phyloP scores from a whole-genome alignment of 257 asterid species.

The Prunella vulgaris region DNA sequence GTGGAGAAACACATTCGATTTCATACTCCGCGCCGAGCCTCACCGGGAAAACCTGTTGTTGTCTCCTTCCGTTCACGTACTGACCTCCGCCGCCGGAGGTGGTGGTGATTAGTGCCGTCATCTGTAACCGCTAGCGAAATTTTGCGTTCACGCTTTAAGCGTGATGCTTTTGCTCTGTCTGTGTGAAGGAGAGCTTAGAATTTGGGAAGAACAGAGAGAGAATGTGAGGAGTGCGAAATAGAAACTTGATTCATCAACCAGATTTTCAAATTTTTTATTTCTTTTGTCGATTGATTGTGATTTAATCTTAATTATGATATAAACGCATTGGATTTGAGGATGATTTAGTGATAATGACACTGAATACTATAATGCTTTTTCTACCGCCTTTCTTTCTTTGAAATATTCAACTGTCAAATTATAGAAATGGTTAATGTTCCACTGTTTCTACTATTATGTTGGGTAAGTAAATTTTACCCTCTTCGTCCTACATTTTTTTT shows the following conservation, averaged over 20 bases:
- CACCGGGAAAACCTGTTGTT: constrained; percentile 31
- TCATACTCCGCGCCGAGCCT: constrained; percentile 22
- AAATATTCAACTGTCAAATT: neutral
- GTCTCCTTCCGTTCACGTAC: constrained; percentile 20
- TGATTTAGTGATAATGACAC: constrained; percentile 22
- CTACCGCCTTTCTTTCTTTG: neutral
- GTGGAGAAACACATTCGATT: constrained; percentile 48
- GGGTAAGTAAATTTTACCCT: no score
- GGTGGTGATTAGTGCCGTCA: constrained; percentile 28
- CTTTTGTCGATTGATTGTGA: neutral
- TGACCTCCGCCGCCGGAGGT: constrained; percentile 25
- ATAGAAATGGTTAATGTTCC: neutral
- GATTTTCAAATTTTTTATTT: neutral
- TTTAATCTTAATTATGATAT: neutral
- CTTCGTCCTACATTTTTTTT: no score
- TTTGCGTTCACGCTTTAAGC: constrained; percentile 4
- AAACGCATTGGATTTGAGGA: neutral
- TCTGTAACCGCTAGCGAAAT: neutral
- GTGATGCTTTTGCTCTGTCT: constrained; percentile 6
- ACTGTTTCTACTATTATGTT: no score
- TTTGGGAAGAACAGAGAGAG: neutral
- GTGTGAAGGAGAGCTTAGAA: neutral
- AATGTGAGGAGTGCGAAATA: neutral
- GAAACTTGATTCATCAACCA: neutral
- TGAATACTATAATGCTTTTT: no score